These are phyloP conservation scores for Beta macrorhiza DNA, from an alignment of 179 eudicot genomes.

Conservation along the genomic window DNA sequence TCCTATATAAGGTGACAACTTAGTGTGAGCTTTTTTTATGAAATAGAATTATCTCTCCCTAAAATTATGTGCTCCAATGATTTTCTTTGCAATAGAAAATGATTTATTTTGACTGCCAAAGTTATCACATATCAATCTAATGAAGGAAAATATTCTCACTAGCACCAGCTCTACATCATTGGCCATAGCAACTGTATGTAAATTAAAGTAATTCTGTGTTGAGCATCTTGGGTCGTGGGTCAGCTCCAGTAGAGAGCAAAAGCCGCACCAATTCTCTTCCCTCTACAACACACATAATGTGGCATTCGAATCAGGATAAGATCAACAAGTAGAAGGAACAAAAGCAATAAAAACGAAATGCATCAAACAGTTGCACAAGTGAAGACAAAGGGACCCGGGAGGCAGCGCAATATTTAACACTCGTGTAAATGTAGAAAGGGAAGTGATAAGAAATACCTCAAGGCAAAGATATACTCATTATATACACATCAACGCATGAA, in stretches of 20 bases:
- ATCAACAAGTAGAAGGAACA: background rate
- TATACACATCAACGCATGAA: too few relatives aligned
- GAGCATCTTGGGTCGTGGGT: constrained; percentile 80
- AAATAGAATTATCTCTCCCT: too few relatives aligned
- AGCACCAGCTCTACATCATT: constrained; percentile 83
- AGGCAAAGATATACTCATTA: background rate
- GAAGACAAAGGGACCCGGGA: background rate
- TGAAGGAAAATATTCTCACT: constrained; percentile 38
- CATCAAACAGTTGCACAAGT: background rate
- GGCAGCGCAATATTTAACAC: background rate
- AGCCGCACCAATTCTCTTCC: constrained; percentile 84
- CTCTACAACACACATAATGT: constrained; percentile 40
- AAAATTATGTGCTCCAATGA: too few relatives aligned
- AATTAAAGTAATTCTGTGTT: constrained; percentile 60
- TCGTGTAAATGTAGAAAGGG: background rate
- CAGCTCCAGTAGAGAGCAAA: constrained; percentile 92
- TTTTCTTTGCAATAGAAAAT: too few relatives aligned
- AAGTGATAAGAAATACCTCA: background rate
- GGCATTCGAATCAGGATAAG: background rate
- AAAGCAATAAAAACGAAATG: background rate
- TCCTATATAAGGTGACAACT: too few relatives aligned
- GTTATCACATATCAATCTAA: too few relatives aligned
- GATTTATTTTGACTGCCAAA: too few relatives aligned
- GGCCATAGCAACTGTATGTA: constrained; percentile 94
- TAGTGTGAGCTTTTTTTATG: too few relatives aligned